Conservation (phyloP, 164 flowering plant genomes). For the Sextonia rubra region DNA sequence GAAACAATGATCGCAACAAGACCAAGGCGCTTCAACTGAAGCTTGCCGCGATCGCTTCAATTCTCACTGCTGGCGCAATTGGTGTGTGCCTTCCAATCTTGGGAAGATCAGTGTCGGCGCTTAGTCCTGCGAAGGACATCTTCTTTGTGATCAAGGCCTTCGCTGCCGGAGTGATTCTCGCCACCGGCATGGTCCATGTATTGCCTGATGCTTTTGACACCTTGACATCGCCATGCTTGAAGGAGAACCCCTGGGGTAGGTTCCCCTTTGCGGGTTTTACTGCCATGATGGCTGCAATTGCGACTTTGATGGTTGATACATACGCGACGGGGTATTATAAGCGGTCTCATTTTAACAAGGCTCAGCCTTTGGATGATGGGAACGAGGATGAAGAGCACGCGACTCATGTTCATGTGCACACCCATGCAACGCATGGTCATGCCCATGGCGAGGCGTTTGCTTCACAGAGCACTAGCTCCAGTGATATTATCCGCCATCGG, state of each 20-base stretch:
- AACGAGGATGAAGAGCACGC: slow-evolving; percentile 25
- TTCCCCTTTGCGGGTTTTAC: slow-evolving; percentile 30
- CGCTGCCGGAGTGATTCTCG: slow-evolving; percentile 44
- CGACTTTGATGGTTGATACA: slow-evolving; percentile 29
- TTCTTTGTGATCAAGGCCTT: slow-evolving; percentile 41
- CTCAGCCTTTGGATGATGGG: slow-evolving; percentile 4
- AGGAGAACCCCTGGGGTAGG: slow-evolving; percentile 23
- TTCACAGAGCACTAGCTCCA: neutral
- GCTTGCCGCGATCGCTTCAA: slow-evolving; percentile 26
- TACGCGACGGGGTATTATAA: slow-evolving; percentile 24
- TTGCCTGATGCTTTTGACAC: slow-evolving; percentile 39
- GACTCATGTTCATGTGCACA: slow-evolving; percentile 40
- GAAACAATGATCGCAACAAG: slow-evolving; percentile 5
- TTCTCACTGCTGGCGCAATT: slow-evolving; percentile 27
- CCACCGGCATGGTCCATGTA: slow-evolving; percentile 40
- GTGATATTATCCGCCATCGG: slow-evolving; percentile 28
- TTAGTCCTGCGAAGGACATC: slow-evolving; percentile 24
- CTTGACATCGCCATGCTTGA: slow-evolving; percentile 28
- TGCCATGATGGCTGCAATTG: slow-evolving; percentile 33
- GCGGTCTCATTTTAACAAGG: slow-evolving; percentile 17
- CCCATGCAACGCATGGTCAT: slow-evolving; percentile 43
- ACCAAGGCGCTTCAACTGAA: slow-evolving; percentile 24
- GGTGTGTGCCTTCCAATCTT: slow-evolving; percentile 36
- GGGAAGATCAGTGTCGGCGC: slow-evolving; percentile 20
- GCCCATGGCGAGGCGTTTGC: slow-evolving; percentile 34